A percentile compares a stretch with the other conserved stretches of the same genome.
Conservation (phyloP, 1,139 yeast genomes). For the Candida sojae region DNA sequence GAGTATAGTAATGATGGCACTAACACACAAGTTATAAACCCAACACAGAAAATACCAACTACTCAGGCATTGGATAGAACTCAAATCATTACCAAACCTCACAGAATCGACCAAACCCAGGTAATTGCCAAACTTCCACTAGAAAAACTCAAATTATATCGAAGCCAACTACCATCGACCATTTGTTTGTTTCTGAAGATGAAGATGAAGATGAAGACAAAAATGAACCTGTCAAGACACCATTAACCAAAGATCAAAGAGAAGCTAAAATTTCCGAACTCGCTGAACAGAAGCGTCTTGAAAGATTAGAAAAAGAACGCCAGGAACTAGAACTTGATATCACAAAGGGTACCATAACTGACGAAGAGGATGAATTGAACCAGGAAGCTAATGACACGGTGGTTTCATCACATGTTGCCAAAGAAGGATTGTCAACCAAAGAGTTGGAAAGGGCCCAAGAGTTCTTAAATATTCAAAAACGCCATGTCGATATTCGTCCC, state of each 20-base stretch:
- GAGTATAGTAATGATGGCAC: conserved; percentile 16
- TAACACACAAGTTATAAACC: conserved; percentile 3
- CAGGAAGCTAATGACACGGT: conserved; percentile 22
- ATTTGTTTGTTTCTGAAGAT: conserved; percentile 10
- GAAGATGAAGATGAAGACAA: conserved; percentile 13
- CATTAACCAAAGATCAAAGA: conserved; percentile 22
- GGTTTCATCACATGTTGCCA: conserved; percentile 16
- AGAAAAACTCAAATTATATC: conserved; percentile 5
- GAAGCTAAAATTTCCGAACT: conserved; percentile 22
- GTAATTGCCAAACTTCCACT: background rate
- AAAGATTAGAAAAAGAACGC: conserved; percentile 19
- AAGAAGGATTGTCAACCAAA: conserved; percentile 20
- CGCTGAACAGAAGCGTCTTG: conserved; percentile 24
- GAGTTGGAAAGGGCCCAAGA: conserved; percentile 37
- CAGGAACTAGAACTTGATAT: conserved; percentile 34
- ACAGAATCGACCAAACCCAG: background rate
- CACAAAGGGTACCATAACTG: conserved; percentile 37
- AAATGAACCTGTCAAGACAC: conserved; percentile 11
- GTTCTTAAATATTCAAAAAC: conserved; percentile 38
- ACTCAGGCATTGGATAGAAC: background rate
- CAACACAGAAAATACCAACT: conserved; percentile 7
- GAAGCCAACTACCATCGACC: background rate
- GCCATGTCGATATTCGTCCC: conserved; percentile 35
- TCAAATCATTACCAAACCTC: background rate
- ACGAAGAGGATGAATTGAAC: conserved; percentile 42